These are phyloP conservation scores for Chalciporus piperatoides DNA, from an alignment of 1,284 basidiomycete species.

Conservation along the genomic window DNA sequence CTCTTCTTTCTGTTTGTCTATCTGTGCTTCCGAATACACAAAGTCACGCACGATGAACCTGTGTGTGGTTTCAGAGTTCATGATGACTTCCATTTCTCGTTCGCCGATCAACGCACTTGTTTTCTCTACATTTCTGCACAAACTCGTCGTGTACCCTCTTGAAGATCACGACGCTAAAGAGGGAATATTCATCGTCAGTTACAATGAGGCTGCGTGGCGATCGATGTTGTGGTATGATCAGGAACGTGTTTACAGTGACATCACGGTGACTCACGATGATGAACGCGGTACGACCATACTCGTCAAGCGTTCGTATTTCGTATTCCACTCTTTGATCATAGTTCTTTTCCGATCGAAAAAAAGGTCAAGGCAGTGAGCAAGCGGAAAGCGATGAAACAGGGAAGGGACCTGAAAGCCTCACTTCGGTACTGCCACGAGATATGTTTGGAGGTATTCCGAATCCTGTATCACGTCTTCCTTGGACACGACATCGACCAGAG, in stretches of 20 bases:
- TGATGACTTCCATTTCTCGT: conserved; percentile 14
- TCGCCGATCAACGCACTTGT: conserved; percentile 60
- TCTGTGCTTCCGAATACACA: conserved; percentile 81
- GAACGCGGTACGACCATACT: conserved; percentile 96
- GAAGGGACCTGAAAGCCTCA: conserved; percentile 37
- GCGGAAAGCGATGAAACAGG: neutral
- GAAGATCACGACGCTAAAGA: conserved; percentile 91
- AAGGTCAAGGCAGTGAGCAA: conserved; percentile 9
- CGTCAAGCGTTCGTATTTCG: conserved; percentile 85
- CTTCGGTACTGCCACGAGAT: conserved; percentile 95
- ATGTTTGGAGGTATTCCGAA: conserved; percentile 92
- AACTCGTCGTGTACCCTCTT: conserved; percentile 91
- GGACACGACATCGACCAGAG: conserved; percentile 82
- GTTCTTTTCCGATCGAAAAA: conserved; percentile 49
- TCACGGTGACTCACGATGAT: conserved; percentile 57
- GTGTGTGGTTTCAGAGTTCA: conserved; percentile 9
- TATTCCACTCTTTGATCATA: conserved; percentile 83
- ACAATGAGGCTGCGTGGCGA: conserved; percentile 51
- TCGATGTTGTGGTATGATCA: conserved; percentile 16
- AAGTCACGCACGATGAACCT: conserved; percentile 94
- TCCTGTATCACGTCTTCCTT: conserved; percentile 80
- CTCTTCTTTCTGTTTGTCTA: conserved; percentile 83
- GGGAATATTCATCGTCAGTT: conserved; percentile 85
- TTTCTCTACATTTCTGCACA: conserved; percentile 90
- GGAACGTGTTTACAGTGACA: conserved; percentile 19